phyloP scores from a whole-genome alignment of 768 basidiomycete genomes.

The Suillus bovinus region DNA sequence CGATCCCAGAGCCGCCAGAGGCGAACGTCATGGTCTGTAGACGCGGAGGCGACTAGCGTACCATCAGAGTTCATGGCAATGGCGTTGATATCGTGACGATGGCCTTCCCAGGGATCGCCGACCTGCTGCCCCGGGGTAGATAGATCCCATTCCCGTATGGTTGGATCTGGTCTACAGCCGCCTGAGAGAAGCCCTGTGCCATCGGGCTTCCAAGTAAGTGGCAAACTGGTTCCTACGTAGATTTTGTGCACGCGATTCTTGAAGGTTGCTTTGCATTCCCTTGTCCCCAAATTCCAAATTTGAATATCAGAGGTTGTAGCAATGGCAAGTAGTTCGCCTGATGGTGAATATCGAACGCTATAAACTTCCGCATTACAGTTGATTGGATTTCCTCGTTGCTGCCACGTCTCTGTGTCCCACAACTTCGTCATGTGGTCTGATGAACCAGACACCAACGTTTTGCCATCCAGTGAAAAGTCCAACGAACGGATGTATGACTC shows the following conservation, averaged over 20 bases:
- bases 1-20: constrained; percentile 1
- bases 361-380: neutral
- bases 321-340: neutral
- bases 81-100: neutral
- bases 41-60: neutral
- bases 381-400: neutral
- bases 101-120: neutral
- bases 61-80: neutral
- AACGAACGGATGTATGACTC: too few species aligned
- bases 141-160: neutral
- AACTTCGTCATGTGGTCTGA: neutral
- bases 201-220: neutral
- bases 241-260: neutral
- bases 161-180: neutral
- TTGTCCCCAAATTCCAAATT: neutral
- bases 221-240: too few species aligned
- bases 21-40: neutral
- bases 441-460: neutral
- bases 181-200: neutral
- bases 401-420: neutral
- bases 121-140: neutral
- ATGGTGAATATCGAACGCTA: neutral
- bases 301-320: neutral
- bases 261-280: neutral
- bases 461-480: neutral